Conservation (phyloP, 139 green algal genomes). For the Desmodesmus armatus region DNA sequence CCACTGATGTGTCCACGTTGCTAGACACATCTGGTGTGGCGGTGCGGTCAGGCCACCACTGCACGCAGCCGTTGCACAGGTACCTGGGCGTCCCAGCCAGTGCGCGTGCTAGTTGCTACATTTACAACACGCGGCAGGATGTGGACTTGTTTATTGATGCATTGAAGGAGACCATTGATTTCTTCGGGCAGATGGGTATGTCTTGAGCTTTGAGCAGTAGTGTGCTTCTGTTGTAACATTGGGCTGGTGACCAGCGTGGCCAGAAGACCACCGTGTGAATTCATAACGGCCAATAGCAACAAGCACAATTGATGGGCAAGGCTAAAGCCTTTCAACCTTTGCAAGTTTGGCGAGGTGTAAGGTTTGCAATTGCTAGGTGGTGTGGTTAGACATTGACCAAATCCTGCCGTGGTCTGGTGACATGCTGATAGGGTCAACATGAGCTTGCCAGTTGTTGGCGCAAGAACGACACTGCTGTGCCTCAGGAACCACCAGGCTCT, state of each 20-base stretch:
- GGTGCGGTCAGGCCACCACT: constrained; percentile 96
- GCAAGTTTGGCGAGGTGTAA: too few relatives aligned
- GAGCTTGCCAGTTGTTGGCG: too few relatives aligned
- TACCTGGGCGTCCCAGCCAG: constrained; percentile 86
- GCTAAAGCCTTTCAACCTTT: too few relatives aligned
- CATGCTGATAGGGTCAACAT: too few relatives aligned
- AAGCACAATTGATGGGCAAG: too few relatives aligned
- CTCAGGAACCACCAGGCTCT: too few relatives aligned
- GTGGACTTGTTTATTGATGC: constrained; percentile 91
- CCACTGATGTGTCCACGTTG: constrained; percentile 95
- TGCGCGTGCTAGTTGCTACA: constrained; percentile 89
- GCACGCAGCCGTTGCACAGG: constrained; percentile 96
- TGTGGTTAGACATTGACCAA: too few relatives aligned
- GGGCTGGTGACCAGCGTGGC: not conserved
- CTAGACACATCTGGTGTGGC: constrained; percentile 91
- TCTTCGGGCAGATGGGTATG: constrained; percentile 76
- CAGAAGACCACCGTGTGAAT: not conserved
- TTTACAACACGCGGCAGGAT: constrained; percentile 96
- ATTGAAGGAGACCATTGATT: constrained; percentile 87
- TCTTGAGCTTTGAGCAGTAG: not conserved
- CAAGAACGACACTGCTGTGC: too few relatives aligned
- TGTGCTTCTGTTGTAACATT: not conserved
- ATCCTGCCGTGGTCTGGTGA: too few relatives aligned
- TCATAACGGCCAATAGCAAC: too few relatives aligned
- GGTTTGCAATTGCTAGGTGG: too few relatives aligned